A percentile compares a stretch with the other conserved stretches of the same genome.
These are phyloP conservation scores for Raffaelea arxii DNA, from an alignment of 2,329 filamentous ascomycete species.

Conservation along the genomic window DNA sequence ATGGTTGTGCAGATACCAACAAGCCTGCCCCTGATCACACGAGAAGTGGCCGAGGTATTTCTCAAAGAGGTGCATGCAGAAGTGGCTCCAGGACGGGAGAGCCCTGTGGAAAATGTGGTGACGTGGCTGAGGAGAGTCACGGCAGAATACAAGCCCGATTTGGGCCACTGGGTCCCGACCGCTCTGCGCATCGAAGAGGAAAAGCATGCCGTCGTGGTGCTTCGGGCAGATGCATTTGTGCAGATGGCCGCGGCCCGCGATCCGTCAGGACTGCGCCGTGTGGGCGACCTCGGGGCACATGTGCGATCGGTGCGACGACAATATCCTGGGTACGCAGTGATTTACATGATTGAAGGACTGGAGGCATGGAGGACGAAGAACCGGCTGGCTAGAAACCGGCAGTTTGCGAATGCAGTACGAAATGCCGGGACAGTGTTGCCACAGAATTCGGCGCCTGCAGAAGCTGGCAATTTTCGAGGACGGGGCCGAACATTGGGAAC, in stretches of 20 bases:
- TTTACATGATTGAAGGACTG: conserved; percentile 68
- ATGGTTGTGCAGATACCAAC: conserved; percentile 67
- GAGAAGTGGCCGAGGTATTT: conserved; percentile 37
- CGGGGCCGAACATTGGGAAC: conserved; percentile 15
- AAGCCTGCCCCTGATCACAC: conserved; percentile 38
- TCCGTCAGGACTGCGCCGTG: background rate
- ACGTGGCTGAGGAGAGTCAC: conserved; percentile 61
- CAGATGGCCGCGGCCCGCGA: conserved; percentile 37
- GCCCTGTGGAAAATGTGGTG: conserved; percentile 42
- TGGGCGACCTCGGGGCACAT: conserved; percentile 42
- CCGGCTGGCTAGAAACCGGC: conserved; percentile 54
- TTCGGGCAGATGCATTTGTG: conserved; percentile 58
- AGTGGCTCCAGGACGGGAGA: conserved; percentile 31
- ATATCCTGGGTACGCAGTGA: conserved; percentile 43
- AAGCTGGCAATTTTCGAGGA: background rate
- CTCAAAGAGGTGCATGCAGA: conserved; percentile 41
- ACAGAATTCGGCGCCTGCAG: background rate
- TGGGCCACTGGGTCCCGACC: conserved; percentile 56
- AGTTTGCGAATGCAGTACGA: conserved; percentile 57
- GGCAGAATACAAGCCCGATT: conserved; percentile 50
- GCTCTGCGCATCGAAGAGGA: conserved; percentile 42
- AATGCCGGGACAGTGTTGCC: conserved; percentile 11
- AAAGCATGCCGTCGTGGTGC: conserved; percentile 50
- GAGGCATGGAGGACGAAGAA: conserved; percentile 59
- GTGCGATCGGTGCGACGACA: conserved; percentile 42